phyloP scores from a whole-genome alignment of 441 rosid species.

The Jatropha podagrica region DNA sequence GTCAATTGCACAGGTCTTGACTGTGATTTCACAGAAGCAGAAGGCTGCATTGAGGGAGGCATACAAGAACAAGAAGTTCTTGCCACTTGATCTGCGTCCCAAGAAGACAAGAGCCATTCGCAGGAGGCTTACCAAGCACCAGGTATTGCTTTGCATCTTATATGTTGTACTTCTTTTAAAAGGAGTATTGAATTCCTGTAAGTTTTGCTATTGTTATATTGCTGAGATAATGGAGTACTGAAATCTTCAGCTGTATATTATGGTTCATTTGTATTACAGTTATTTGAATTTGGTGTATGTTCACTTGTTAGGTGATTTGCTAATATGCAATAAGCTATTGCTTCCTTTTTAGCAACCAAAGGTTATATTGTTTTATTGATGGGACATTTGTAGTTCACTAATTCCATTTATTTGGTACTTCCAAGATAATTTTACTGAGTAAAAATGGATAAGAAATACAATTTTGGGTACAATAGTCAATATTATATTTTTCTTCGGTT shows the following conservation, averaged over 20 bases:
- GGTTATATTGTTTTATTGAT: too few species aligned
- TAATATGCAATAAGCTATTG: not conserved
- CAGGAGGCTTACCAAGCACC: conserved; percentile 84
- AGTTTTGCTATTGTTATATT: not conserved
- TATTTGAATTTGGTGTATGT: not conserved
- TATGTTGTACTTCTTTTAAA: not conserved
- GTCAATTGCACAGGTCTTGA: conserved; percentile 92
- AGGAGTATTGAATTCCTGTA: not conserved
- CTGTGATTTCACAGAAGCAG: conserved; percentile 90
- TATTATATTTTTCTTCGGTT: not conserved
- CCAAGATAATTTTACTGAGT: not conserved
- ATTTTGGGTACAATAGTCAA: not conserved
- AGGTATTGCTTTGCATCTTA: conserved; percentile 38
- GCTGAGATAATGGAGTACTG: not conserved
- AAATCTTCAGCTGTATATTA: not conserved
- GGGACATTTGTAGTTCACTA: too few species aligned
- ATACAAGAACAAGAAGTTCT: conserved; percentile 77
- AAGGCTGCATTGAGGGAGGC: conserved; percentile 82
- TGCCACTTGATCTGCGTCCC: conserved; percentile 96
- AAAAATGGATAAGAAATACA: too few species aligned
- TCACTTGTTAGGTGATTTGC: not conserved
- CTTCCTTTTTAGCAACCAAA: not conserved
- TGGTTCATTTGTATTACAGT: too few species aligned
- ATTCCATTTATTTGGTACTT: too few species aligned
- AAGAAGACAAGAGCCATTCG: conserved; percentile 96